These are phyloP conservation scores for Heritiera littoralis DNA, from an alignment of 345 rosid genomes.

Conservation along the genomic window DNA sequence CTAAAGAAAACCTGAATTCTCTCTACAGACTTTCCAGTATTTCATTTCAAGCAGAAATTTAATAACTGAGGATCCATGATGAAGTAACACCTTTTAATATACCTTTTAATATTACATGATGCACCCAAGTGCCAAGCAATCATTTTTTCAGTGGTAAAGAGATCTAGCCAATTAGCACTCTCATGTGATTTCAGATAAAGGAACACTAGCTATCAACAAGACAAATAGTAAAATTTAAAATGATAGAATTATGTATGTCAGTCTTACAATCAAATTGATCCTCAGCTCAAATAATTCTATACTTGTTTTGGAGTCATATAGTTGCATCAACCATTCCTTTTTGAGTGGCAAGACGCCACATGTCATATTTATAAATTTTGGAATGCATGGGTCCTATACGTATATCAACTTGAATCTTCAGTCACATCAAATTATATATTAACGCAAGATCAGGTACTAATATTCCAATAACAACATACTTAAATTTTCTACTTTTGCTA, in stretches of 20 bases:
- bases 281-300: constrained; percentile 16
- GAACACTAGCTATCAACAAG: not conserved
- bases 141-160: not conserved
- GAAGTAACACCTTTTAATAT: not conserved
- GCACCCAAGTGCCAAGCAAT: not conserved
- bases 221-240: not conserved
- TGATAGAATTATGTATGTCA: not conserved
- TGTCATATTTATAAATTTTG: no score
- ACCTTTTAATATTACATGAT: not conserved
- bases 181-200: not conserved
- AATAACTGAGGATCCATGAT: not conserved
- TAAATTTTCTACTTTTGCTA: not conserved
- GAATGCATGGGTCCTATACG: not conserved
- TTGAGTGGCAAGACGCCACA: no score
- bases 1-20: constrained; percentile 4
- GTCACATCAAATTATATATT: not conserved
- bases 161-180: constrained; percentile 5
- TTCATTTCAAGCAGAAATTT: not conserved
- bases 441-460: not conserved
- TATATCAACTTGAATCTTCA: not conserved
- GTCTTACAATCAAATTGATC: not conserved
- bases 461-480: not conserved
- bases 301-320: constrained; percentile 2
- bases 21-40: not conserved
- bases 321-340: not conserved